Evolutionary conservation across 176 grass and related monocot genomes (phyloP), one percentile per base, ranked within the genome.

Genomic region (Puccinellia tenuiflora): DNA sequence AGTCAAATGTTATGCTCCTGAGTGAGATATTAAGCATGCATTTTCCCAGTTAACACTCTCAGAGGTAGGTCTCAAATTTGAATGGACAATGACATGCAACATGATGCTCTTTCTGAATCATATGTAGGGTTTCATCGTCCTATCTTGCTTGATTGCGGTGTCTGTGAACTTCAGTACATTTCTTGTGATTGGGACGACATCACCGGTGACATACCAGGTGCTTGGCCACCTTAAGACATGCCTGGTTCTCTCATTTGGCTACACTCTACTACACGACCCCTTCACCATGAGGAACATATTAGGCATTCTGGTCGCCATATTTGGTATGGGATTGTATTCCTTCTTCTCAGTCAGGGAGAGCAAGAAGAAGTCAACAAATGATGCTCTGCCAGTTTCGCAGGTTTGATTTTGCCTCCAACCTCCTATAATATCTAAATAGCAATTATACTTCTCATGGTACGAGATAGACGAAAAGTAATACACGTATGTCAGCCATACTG

Each of bases 91-190:
- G 22, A 38, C 40, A 88, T 69, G 14, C 63, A 79, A 76, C 62
- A 78, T 87, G 52, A 82, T 60, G 31, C 15, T 77, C 42, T 83
- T 38, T 65, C 5, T 85, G 57, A 71, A 86, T 76, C 52, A 70
- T 81, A 55, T 90, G 80, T n/a, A 99, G 97, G 97, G 89, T 72
- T 99, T 99, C 57, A 96, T 99, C 81, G 33, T 99, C 40, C 85
- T 99, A 53, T 99, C 97, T 61, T 99, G 97, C 53, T 92, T 96
- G 88, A 99, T 99, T 76, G 91, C 97, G 34, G 97, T 99, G 40
- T 99, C 93, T 11, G 97, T 99, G 47, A 99, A 99, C 93, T 96
- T 99, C 88, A 96, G 93, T 81, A 99, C 97, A 43, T 99, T 99
- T 80, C 87, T 99, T 64, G 97, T 99, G 43, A 99, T 99, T 55